These are phyloP conservation scores for Globisporangium lucens DNA, from an alignment of 352 stramenopile species.

Conservation along the genomic window DNA sequence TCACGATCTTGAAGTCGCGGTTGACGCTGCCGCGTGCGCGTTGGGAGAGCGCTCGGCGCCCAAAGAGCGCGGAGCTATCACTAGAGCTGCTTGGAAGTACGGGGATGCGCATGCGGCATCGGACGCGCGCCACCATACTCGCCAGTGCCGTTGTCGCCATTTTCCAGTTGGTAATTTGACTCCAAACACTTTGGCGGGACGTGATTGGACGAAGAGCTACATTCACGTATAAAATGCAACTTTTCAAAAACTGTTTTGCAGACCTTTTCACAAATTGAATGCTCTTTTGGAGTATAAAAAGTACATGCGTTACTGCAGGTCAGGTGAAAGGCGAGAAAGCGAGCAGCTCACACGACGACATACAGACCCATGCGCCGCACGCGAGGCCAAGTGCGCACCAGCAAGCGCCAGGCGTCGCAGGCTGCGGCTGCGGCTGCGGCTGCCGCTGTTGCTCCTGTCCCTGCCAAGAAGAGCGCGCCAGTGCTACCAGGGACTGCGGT, in stretches of 20 bases:
- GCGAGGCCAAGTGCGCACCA: constrained; percentile 11
- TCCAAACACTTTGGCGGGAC: background rate
- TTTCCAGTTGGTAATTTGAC: background rate
- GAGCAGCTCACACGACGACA: background rate
- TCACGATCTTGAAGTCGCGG: constrained; percentile 11
- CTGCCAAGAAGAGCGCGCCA: background rate
- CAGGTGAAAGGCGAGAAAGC: constrained; percentile 4
- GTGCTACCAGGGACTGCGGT: background rate
- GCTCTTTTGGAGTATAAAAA: background rate
- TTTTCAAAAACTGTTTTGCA: background rate
- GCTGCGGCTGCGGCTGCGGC: background rate
- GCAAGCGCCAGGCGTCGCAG: constrained; percentile 7
- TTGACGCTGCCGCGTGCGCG: background rate
- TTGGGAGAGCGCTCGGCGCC: background rate
- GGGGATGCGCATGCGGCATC: background rate
- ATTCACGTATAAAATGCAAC: background rate
- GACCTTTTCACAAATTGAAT: background rate
- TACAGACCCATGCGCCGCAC: constrained; percentile 12
- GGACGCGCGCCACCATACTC: background rate
- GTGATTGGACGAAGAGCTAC: background rate
- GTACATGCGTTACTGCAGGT: too few species aligned
- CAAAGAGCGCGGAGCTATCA: background rate
- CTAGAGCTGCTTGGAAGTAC: background rate
- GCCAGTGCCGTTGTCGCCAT: constrained; percentile 2
- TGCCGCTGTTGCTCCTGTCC: background rate